Conservation (phyloP, 805 yeast genomes). For the Wickerhamomyces queroliae region DNA sequence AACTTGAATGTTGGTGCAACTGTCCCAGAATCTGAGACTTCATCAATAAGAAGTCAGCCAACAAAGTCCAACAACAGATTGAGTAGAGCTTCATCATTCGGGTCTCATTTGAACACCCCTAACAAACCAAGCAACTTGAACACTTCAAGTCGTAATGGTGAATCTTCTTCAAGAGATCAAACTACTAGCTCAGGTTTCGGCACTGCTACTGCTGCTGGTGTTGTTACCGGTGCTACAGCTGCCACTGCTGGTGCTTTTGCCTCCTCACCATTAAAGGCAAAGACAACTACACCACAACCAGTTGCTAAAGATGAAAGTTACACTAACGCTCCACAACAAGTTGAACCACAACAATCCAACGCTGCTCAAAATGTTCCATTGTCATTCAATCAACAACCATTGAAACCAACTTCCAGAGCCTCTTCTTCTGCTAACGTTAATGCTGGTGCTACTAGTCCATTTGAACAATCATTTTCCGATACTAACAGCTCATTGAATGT, state of each 20-base stretch:
- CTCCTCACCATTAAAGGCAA: conserved; percentile 11
- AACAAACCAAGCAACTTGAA: neutral
- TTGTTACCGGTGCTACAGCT: conserved; percentile 7
- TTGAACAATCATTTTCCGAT: neutral
- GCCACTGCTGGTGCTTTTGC: conserved; percentile 14
- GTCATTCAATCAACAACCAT: conserved; percentile 28
- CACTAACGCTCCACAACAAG: conserved; percentile 3
- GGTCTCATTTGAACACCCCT: conserved; percentile 3
- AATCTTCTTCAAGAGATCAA: too few species aligned
- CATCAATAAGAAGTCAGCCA: conserved; percentile 14
- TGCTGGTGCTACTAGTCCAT: conserved; percentile 3
- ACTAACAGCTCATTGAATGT: neutral
- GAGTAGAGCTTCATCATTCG: conserved; percentile 17
- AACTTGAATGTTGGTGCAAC: conserved; percentile 10
- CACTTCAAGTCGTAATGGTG: too few species aligned
- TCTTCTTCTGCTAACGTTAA: conserved; percentile 11
- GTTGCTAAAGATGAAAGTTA: conserved; percentile 6
- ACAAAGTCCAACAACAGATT: conserved; percentile 7
- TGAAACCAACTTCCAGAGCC: conserved; percentile 27
- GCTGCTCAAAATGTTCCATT: conserved; percentile 8
- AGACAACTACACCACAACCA: conserved; percentile 9
- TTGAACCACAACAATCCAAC: neutral
- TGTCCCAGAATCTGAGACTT: conserved; percentile 20
- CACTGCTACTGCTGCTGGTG: conserved; percentile 3
- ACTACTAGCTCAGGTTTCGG: too few species aligned